Conservation (phyloP, 2,329 filamentous ascomycete species). For the Trichoderma sp. region DNA sequence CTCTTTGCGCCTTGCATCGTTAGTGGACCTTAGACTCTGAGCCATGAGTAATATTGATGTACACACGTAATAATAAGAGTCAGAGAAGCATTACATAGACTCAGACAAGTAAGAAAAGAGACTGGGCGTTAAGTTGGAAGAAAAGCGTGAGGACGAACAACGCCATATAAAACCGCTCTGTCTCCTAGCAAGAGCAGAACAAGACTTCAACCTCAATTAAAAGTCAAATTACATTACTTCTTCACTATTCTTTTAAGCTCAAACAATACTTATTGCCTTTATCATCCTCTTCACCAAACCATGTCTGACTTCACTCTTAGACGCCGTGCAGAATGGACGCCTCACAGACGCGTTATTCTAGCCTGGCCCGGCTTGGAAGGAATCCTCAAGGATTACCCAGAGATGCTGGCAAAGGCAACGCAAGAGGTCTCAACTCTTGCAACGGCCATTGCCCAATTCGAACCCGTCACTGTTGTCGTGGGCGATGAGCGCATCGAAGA, state of each 20-base stretch:
- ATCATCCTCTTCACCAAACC: neutral
- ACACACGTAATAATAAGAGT: neutral
- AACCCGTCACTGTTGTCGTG: constrained; percentile 33
- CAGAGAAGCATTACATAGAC: neutral
- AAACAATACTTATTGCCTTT: neutral
- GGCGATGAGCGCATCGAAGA: constrained; percentile 24
- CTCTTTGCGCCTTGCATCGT: neutral
- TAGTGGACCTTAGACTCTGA: neutral
- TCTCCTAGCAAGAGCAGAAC: neutral
- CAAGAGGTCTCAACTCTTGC: constrained; percentile 33
- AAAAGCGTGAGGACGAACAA: neutral
- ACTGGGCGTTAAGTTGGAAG: neutral
- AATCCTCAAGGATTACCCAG: constrained; percentile 9
- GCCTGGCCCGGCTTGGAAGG: constrained; percentile 24
- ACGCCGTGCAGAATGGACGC: constrained; percentile 27
- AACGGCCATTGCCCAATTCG: constrained; percentile 32
- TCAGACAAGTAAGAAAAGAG: neutral
- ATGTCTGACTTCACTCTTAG: constrained; percentile 15
- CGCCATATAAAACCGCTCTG: neutral
- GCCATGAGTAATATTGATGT: neutral
- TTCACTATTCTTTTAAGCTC: no score
- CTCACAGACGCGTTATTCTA: constrained; percentile 23
- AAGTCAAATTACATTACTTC: no score
- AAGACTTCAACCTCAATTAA: neutral
- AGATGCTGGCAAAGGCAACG: constrained; percentile 23